These are phyloP conservation scores for Cucurbita pepo DNA, from an alignment of 306 rosid genomes.

Conservation along the genomic window DNA sequence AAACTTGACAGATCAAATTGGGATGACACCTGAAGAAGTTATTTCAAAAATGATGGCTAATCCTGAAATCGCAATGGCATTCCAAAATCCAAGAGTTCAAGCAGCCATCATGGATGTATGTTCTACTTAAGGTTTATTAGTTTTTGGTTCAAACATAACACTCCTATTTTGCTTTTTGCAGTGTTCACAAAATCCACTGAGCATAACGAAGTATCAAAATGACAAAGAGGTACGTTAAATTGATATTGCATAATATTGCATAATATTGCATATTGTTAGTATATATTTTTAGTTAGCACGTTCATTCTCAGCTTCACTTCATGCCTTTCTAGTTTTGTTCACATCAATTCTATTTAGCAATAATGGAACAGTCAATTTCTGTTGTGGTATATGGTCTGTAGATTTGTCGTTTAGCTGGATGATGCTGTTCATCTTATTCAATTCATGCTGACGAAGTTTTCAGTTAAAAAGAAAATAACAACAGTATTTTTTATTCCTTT, in stretches of 20 bases:
- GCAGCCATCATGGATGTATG: slow-evolving; percentile 98
- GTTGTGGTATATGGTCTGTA: not conserved
- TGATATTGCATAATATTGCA: not conserved
- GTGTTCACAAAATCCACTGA: slow-evolving; percentile 91
- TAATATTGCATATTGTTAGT: not conserved
- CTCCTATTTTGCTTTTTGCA: slow-evolving; percentile 25
- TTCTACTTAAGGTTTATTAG: slow-evolving; percentile 8
- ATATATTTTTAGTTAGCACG: not conserved
- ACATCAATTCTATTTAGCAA: not conserved
- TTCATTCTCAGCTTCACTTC: not conserved
- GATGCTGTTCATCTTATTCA: not conserved
- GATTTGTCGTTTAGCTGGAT: not conserved
- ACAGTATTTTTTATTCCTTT: not conserved
- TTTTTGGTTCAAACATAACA: slow-evolving; percentile 2
- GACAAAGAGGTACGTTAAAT: slow-evolving; percentile 73
- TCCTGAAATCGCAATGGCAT: slow-evolving; percentile 93
- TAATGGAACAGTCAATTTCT: not conserved
- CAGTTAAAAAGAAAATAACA: not conserved
- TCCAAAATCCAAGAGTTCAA: slow-evolving; percentile 96
- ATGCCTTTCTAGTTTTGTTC: not conserved
- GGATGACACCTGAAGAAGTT: slow-evolving; percentile 87
- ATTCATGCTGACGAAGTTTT: not conserved
- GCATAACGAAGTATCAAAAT: slow-evolving; percentile 84
- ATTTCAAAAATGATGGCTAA: slow-evolving; percentile 91
- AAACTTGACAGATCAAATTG: slow-evolving; percentile 71